Evolutionary conservation across 352 stramenopile species (phyloP).

Genomic region (Phytophthora ohioensis): DNA sequence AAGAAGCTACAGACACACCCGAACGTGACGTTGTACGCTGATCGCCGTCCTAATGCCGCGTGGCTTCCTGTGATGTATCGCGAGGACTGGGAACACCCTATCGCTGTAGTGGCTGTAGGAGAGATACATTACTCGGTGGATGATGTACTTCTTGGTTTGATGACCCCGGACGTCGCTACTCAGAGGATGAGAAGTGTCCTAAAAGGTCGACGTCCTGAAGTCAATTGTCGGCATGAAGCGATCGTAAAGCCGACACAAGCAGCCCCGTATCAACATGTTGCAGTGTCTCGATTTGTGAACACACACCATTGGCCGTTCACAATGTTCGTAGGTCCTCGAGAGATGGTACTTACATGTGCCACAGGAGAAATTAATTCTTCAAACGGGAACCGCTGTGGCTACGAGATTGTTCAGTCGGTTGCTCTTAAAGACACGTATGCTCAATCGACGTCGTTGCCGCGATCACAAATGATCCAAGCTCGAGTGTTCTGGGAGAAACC

Average conservation of each 20-base stretch:
- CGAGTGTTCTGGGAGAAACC: slow-evolving; percentile 31
- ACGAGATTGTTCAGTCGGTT: slow-evolving; percentile 34
- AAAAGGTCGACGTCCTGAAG: slow-evolving; percentile 18
- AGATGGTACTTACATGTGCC: slow-evolving; percentile 25
- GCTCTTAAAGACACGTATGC: slow-evolving; percentile 11
- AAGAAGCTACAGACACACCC: slow-evolving; percentile 33
- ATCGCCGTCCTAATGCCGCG: slow-evolving; percentile 25
- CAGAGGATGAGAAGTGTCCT: slow-evolving; percentile 26
- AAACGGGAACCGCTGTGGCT: slow-evolving; percentile 24
- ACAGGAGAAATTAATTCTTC: slow-evolving; percentile 17
- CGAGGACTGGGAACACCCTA: slow-evolving; percentile 24
- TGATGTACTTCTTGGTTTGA: slow-evolving; percentile 23
- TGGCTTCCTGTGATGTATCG: slow-evolving; percentile 31
- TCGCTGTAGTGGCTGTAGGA: slow-evolving; percentile 26
- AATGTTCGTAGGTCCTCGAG: slow-evolving; percentile 26
- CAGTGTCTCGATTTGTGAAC: slow-evolving; percentile 27
- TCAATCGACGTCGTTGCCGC: slow-evolving; percentile 11
- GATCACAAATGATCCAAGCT: slow-evolving; percentile 24
- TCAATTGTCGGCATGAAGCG: slow-evolving; percentile 9
- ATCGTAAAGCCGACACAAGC: slow-evolving; percentile 17
- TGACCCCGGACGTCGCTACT: slow-evolving; percentile 23
- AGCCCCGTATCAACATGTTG: slow-evolving; percentile 20
- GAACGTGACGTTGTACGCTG: slow-evolving; percentile 32
- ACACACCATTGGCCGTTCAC: slow-evolving; percentile 27
- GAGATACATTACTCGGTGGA: slow-evolving; percentile 28